Base-by-base conservation (phyloP, 306 rosid species). In the Quillaja saponaria region DNA sequence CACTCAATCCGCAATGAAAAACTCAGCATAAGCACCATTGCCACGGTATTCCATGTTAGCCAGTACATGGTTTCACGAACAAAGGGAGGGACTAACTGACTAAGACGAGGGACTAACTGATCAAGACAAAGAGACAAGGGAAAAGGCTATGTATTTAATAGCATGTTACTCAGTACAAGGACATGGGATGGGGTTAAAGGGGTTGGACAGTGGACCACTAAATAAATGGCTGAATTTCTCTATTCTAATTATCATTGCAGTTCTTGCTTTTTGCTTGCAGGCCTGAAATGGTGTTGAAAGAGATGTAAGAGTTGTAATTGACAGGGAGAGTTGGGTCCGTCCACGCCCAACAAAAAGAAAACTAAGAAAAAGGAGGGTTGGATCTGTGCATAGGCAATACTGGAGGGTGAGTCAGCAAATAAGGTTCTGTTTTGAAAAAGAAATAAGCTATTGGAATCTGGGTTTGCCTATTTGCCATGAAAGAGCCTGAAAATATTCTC, bases 281-380 rank as follows among this genome's bases (percentile, higher is more conserved):
- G 80, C 82, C 76, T 70, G 79, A 72, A 80, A 60, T 55, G 83
- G 78, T 63, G 78, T 20, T 79, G 85, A 85, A 79, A 74, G 72
- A 71, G 83, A 81, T 77, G 83, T 59, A 70, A 58, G 76, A 70
- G 80, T 75, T 75, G 70, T 38, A 58, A 78, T 77, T 47, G 71
- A 75, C 71, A 70, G 44, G 57, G 75, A 34, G 78, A 50, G 61
- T 64, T 50, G 58, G 51, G 45, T 72, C 55, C 66, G 71, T 61
- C 60, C 54, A 28, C 16, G 25, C 28, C 16, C 47, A 10, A 10
- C 72, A 53, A 51, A 40, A 28, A 51, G n/a, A 17, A 40, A 25
- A 20, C 10, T n/a, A 40, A 17, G 17, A n/a, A 15, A 8, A 8
- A 39, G 2, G 6, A 39, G 2, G 44, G 7, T 39, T 42, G 33